Base-by-base conservation (phyloP, 768 basidiomycete genomes). In the Lanmaoa rubissima region DNA sequence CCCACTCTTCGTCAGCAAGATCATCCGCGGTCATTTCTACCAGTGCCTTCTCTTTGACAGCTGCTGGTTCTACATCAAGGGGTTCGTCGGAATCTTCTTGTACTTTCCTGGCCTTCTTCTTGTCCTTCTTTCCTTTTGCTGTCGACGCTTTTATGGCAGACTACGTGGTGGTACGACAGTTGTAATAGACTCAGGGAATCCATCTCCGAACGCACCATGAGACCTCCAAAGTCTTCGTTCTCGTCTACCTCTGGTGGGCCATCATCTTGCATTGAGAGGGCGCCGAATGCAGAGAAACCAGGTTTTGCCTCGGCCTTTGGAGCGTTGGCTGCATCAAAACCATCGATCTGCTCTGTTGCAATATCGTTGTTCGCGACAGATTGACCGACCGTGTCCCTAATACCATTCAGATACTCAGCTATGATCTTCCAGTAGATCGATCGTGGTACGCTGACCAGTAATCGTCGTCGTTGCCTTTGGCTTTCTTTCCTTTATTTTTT, bases 401-500 rank as follows among this genome's bases (percentile, higher is more conserved):
- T 59, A 39, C 51, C 60, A 52, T 46, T 14, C n/a, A 41, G 50
- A 31, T 28, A 43, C 51, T 63, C 59, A 61, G 63, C 35, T 53
- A 40, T 47, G 61, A 60, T 70, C 57, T 52, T 43, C 24, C 19
- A 45, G 51, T 38, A 52, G 44, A 58, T 55, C 55, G 65, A 60
- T 44, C 36, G 42, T 41, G 50, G 54, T 51, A 48, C 51, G 62
- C 76, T 58, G 59, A 92, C 93, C 93, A 96, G 75, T 82, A 90
- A 45, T 61, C 86, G 61, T 95, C 92, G 63, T 88, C 85, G 43
- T 77, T 78, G 65, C 85, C 88, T 76, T 94, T 94, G 32, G 80
- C 84, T 67, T 94, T 95, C 78, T 95, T 96, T 61, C 88, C 93
- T 69, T 92, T 92, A 69, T 78, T 81, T 70, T 87, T 87, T 31